phyloP scores from a whole-genome alignment of 305 asterid species.

The Fraxinus platypoda region DNA sequence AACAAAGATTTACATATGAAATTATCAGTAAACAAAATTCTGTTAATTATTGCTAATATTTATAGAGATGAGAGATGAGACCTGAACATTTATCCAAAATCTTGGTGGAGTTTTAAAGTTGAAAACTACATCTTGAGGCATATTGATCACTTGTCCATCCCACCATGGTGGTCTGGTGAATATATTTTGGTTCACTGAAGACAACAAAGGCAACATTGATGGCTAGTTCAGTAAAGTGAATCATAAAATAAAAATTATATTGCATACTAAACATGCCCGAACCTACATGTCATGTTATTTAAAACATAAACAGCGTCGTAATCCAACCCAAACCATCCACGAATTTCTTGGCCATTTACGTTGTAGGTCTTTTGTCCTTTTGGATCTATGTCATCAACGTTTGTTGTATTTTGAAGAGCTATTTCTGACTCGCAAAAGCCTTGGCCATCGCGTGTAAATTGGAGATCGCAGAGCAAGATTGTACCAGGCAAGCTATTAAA shows the following conservation, averaged over 20 bases:
- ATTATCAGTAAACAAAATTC: background rate
- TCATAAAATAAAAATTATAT: background rate
- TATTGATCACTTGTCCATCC: background rate
- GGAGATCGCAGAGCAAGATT: conserved; percentile 61
- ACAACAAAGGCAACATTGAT: background rate
- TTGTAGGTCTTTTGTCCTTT: conserved; percentile 48
- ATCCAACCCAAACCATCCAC: conserved; percentile 67
- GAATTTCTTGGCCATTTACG: conserved; percentile 44
- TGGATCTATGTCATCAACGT: conserved; percentile 35
- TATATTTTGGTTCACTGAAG: conserved; percentile 44
- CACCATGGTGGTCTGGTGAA: conserved; percentile 33
- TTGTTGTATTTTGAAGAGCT: conserved; percentile 55
- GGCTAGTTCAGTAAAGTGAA: background rate
- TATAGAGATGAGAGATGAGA: background rate
- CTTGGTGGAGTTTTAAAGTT: background rate
- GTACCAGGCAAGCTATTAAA: conserved; percentile 45
- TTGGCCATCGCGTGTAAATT: conserved; percentile 54
- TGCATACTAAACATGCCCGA: background rate
- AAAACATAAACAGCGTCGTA: conserved; percentile 35
- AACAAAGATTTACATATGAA: background rate
- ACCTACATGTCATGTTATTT: conserved; percentile 51
- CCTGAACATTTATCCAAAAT: conserved; percentile 37
- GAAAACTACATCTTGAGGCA: conserved; percentile 1
- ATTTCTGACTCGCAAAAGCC: conserved; percentile 48
- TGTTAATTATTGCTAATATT: background rate